These are phyloP conservation scores for Xerocomellus dryophilus DNA, from an alignment of 768 basidiomycete species.

Conservation along the genomic window DNA sequence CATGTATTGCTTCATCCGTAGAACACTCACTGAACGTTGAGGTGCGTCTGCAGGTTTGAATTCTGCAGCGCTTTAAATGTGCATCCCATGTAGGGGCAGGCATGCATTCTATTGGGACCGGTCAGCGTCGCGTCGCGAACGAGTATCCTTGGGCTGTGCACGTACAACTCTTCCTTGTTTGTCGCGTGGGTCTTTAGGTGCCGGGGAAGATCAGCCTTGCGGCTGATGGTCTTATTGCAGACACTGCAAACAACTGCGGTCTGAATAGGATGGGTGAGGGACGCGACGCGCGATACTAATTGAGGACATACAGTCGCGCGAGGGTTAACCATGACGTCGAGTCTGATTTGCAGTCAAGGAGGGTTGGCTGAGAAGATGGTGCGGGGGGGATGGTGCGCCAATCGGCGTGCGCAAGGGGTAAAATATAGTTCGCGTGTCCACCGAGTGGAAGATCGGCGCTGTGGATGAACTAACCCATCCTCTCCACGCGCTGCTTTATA, in stretches of 20 bases:
- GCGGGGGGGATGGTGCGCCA: background rate
- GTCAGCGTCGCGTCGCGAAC: background rate
- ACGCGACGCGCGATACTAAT: background rate
- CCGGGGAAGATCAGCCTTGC: slow-evolving; percentile 27
- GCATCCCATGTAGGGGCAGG: slow-evolving; percentile 24
- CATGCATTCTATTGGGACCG: slow-evolving; percentile 19
- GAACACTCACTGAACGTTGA: slow-evolving; percentile 29
- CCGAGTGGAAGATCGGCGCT: background rate
- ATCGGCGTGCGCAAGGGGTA: background rate
- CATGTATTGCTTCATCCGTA: background rate
- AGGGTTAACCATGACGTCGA: background rate
- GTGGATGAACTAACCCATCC: background rate
- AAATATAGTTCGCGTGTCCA: background rate
- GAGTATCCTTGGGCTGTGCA: background rate
- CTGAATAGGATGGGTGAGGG: slow-evolving; percentile 8
- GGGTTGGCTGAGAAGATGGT: background rate
- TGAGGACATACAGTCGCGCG: slow-evolving; percentile 4
- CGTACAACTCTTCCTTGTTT: slow-evolving; percentile 28
- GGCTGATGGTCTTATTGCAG: slow-evolving; percentile 20
- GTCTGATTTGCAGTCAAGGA: background rate
- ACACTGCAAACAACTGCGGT: slow-evolving; percentile 8
- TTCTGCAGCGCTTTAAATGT: slow-evolving; percentile 24
- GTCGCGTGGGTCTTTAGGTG: slow-evolving; percentile 25
- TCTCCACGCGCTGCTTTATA: slow-evolving; percentile 18
- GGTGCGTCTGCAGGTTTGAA: slow-evolving; percentile 27